Base-by-base conservation (phyloP, 108 stramenopile genomes). In the Bacterosira constricta region DNA sequence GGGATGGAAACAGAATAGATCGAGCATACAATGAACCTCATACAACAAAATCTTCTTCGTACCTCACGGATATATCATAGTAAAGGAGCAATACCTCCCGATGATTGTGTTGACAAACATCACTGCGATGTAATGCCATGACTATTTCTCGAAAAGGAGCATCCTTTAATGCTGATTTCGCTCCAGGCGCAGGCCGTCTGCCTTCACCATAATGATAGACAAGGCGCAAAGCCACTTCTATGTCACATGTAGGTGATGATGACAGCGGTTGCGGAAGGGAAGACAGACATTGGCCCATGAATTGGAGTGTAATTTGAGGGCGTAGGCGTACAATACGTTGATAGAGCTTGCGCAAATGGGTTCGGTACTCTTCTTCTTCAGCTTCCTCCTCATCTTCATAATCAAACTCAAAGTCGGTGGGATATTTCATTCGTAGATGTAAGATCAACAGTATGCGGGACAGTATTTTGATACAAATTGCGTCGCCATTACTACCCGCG, bases 161-260 rank as follows among this genome's bases (percentile, higher is more conserved):
- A 72, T 87, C 83, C 29, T 49, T 42, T 68, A 91, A 71, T 6
- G 85, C 90, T 6, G 82, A 64, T 56, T 85, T 88, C 58, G 83
- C 59, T 27, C 90, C 90, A 44, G 90, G 87, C 30, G 90, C 54
- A 13, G 87, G 90, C 23, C 87, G 85, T 37, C 88, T 76, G 20
- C 90, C 90, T 76, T 91, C 90, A 41, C 85, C 86, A 46, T 85
- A 91, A 66, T 91, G 87, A 66, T 79, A 85, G 4, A 91, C 78
- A 20, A 91, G 67, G 50, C 87, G 75, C 17, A 91, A 41, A 0
- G 84, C 74, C 11, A 83, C 90, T 66, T 91, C 90, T 2, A 85
- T 46, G 42, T 91, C 81, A 10, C 59, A 44, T 0, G 86, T 68
- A 34, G 78, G 61, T 25, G 83, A 66, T 4, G 41, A 47, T 12